Conservation (phyloP, 169 alveolate genomes). For the Hepatocystis sp. region DNA sequence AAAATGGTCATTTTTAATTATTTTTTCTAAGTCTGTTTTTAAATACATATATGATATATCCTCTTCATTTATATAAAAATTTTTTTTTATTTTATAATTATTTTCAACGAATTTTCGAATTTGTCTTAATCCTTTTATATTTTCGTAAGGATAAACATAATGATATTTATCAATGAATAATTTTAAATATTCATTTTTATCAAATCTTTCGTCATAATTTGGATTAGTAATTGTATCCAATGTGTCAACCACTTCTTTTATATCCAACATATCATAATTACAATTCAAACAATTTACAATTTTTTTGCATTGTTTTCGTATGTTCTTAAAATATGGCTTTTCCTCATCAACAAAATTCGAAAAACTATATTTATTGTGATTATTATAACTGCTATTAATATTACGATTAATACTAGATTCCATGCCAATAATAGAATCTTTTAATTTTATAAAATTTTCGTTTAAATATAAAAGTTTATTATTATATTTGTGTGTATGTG, state of each 20-base stretch:
- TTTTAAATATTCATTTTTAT: conserved; percentile 54
- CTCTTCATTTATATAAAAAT: conserved; percentile 44
- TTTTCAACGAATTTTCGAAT: conserved; percentile 38
- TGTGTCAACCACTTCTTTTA: conserved; percentile 35
- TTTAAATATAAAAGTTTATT: too few species aligned
- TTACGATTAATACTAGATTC: too few species aligned
- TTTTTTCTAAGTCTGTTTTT: conserved; percentile 58
- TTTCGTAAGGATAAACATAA: conserved; percentile 66
- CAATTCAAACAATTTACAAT: conserved; percentile 52
- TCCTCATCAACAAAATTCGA: background rate
- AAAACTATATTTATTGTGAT: conserved; percentile 3
- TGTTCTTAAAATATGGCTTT: conserved; percentile 4
- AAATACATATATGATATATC: conserved; percentile 62
- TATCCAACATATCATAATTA: conserved; percentile 45
- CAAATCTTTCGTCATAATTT: conserved; percentile 62
- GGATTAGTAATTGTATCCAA: conserved; percentile 55
- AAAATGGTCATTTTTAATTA: conserved; percentile 50
- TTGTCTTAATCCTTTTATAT: conserved; percentile 24
- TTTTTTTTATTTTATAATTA: conserved; percentile 9
- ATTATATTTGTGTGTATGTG: too few species aligned
- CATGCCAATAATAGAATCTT: too few species aligned
- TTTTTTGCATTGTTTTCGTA: conserved; percentile 45
- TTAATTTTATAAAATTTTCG: too few species aligned
- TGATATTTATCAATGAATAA: conserved; percentile 58
- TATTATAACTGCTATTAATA: too few species aligned